Evolutionary conservation across 1,139 yeast genomes (phyloP).

Genomic region (Saccharomyces hybrid): DNA sequence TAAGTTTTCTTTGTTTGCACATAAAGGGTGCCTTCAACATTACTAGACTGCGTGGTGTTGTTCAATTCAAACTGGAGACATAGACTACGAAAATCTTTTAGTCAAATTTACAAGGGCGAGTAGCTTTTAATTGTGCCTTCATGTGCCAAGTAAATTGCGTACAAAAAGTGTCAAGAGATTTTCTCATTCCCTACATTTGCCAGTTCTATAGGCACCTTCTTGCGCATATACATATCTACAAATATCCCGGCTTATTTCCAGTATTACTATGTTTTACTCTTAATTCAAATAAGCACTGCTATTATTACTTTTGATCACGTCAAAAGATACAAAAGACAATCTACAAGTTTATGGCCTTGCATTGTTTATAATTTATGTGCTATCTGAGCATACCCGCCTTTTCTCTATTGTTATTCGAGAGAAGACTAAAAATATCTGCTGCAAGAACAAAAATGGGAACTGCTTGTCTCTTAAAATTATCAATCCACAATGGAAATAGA

Average conservation of each 20-base stretch:
- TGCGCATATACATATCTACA: not conserved
- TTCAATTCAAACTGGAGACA: not conserved
- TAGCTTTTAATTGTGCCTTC: not conserved
- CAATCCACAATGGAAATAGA: not conserved
- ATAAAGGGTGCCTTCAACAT: not conserved
- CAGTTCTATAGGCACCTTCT: not conserved
- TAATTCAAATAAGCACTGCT: not conserved
- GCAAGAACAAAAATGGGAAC: not conserved
- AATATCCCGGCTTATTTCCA: not conserved
- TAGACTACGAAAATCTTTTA: not conserved
- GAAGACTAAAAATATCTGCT: not conserved
- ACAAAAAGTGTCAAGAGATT: not conserved
- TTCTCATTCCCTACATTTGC: not conserved
- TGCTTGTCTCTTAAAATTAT: not conserved
- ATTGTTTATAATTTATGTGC: not conserved
- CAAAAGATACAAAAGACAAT: not conserved
- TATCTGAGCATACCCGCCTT: not conserved
- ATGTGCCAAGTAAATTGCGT: not conserved
- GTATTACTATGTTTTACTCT: not conserved
- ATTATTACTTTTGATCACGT: not conserved
- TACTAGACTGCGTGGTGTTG: not conserved
- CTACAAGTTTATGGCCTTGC: not conserved
- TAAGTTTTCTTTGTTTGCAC: not conserved
- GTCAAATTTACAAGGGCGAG: not conserved
- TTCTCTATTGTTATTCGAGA: not conserved